phyloP scores from a whole-genome alignment of 139 green algal species.

The Picochlorum sp. region DNA sequence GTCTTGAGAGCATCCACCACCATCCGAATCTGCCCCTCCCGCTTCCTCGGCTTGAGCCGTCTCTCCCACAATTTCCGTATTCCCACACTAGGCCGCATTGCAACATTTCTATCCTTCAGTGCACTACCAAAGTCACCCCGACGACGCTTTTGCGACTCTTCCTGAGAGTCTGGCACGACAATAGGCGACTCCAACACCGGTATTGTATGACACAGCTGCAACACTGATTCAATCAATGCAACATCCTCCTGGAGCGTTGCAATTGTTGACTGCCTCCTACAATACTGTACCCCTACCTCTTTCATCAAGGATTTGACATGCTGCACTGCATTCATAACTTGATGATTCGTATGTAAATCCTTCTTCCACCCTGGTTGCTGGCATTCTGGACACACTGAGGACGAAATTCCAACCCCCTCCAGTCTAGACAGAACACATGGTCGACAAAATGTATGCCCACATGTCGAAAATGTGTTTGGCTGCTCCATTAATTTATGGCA shows the following conservation, averaged over 20 bases:
- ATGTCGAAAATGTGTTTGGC: conserved; percentile 35
- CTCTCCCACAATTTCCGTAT: neutral
- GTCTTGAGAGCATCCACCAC: neutral
- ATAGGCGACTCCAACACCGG: neutral
- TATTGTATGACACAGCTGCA: conserved; percentile 21
- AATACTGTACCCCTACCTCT: neutral
- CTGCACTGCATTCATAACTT: conserved; percentile 10
- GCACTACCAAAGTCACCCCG: neutral
- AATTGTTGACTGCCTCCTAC: neutral
- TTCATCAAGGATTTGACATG: neutral
- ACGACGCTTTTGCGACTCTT: neutral
- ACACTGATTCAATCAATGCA: conserved; percentile 10
- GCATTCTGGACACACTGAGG: conserved; percentile 50
- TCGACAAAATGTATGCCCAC: conserved; percentile 45
- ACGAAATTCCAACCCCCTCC: conserved; percentile 50
- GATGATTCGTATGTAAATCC: conserved; percentile 37
- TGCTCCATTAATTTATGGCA: conserved; percentile 31
- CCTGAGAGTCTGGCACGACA: neutral
- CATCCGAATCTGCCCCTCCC: neutral
- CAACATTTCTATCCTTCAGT: conserved; percentile 4
- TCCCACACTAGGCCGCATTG: neutral
- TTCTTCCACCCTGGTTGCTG: conserved; percentile 50
- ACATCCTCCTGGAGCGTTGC: conserved; percentile 13
- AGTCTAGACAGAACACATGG: conserved; percentile 42
- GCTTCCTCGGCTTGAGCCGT: conserved; percentile 6